These are phyloP conservation scores for Fusarium gaditjirri DNA, from an alignment of 2,329 filamentous ascomycete species.

Conservation along the genomic window DNA sequence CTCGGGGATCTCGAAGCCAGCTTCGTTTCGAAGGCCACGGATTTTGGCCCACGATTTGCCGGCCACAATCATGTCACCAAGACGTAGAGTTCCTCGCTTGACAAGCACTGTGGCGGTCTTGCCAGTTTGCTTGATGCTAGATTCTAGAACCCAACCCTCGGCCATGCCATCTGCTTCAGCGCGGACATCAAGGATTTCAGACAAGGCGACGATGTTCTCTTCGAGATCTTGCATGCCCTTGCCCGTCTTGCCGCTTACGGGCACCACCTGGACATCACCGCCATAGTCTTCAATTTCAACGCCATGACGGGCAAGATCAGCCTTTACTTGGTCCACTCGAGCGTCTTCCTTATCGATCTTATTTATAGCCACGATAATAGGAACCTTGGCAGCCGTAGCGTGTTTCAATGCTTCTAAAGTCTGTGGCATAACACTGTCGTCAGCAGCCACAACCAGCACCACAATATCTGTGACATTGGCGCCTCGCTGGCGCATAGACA, in stretches of 20 bases:
- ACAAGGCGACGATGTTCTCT: slow-evolving; percentile 86
- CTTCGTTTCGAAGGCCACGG: slow-evolving; percentile 86
- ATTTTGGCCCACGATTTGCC: slow-evolving; percentile 89
- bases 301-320: slow-evolving; percentile 83
- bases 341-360: slow-evolving; percentile 93
- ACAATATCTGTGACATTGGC: slow-evolving; percentile 98
- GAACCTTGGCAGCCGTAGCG: slow-evolving; percentile 85
- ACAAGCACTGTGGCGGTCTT: slow-evolving; percentile 90
- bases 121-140: slow-evolving; percentile 84
- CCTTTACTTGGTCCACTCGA: slow-evolving; percentile 84
- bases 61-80: slow-evolving; percentile 86
- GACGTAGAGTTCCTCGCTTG: slow-evolving; percentile 83
- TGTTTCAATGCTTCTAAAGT: slow-evolving; percentile 97
- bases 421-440: slow-evolving; percentile 97
- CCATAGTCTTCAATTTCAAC: slow-evolving; percentile 95
- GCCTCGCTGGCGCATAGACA: slow-evolving; percentile 94
- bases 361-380: slow-evolving; percentile 97
- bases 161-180: slow-evolving; percentile 80
- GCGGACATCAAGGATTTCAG: slow-evolving; percentile 90
- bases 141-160: slow-evolving; percentile 95
- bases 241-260: slow-evolving; percentile 93
- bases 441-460: slow-evolving; percentile 92
- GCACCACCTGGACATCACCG: slow-evolving; percentile 91
- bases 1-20: slow-evolving; percentile 75
- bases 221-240: slow-evolving; percentile 91